Evolutionary conservation across 257 asterid species (phyloP), one percentile per base, ranked within the genome.

Genomic region (Coffea canephora): DNA sequence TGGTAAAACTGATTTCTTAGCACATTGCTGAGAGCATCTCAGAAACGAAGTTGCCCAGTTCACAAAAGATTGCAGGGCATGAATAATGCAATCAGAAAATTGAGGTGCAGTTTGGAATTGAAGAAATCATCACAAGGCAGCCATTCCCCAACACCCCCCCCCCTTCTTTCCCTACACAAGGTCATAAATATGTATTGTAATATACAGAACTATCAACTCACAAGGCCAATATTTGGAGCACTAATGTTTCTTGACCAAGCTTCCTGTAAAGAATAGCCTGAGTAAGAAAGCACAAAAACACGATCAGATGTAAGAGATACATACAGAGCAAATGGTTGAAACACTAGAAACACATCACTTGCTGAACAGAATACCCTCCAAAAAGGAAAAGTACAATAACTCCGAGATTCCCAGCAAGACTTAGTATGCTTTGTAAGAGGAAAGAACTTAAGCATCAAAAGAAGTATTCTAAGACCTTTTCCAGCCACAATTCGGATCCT

Each of bases 231-330:
- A 92, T 95, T 87, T 93, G 92, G 71, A 95, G 93, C 79, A 94
- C 99, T 65, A 87, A 81, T 23, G 91, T 83, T 86, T 95, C 99
- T 84, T 90, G 98, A 74, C 99, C 99, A 74, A 95, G 99, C 90
- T 92, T 93, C 89, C 98, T 82, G 84, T 93, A 92, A 41, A 95
- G 96, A 87, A 95, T 92, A 88, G 99, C 99, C 98, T 95, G 97
- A 71, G 82, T 88, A 77, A 85, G 54, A 74, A 78, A 81, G 72
- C 71, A 81, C 25, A 25, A 78, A 70, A 31, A 78, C 11, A 54
- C 5, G 9, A 16, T 43, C 59, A 66, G 64, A 8, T 61, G 62
- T 43, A 74, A 73, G 71, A 16, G 23, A 69, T 3, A 6, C 49
- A 27, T 3, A 23, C 36, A 49, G 31, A 68, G 69, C 49, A 23